A percentile compares a stretch with the other conserved stretches of the same genome.
Conservation (phyloP, 352 stramenopile genomes). For the Globisporangium canariense region DNA sequence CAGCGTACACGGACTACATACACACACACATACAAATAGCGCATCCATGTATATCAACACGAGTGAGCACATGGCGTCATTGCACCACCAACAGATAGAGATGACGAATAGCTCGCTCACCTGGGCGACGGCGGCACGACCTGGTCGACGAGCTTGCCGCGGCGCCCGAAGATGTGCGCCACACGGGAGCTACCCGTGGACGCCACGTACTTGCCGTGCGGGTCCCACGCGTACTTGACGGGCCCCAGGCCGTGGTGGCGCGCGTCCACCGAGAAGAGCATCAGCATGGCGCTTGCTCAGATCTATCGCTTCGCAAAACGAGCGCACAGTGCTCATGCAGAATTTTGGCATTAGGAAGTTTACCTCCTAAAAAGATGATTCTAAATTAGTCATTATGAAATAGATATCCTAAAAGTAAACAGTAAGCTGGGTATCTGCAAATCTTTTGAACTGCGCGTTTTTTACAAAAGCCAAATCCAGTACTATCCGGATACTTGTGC, state of each 20-base stretch:
- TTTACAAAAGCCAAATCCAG: no score
- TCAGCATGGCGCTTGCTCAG: conserved; percentile 41
- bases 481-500: no score
- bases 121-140: conserved; percentile 73
- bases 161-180: conserved; percentile 67
- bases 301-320: not conserved
- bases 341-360: no score
- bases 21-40: not conserved
- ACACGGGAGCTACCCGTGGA: conserved; percentile 71
- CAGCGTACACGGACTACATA: conserved; percentile 53
- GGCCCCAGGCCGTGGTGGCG: conserved; percentile 66
- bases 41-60: not conserved
- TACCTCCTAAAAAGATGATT: no score
- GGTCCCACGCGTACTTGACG: conserved; percentile 82
- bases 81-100: not conserved
- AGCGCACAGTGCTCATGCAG: no score
- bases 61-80: not conserved
- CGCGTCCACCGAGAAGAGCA: conserved; percentile 80
- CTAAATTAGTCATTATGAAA: no score
- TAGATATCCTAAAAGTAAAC: no score
- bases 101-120: conserved; percentile 15
- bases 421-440: no score
- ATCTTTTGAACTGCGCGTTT: no score
- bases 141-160: conserved; percentile 75
- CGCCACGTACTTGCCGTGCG: conserved; percentile 71